Evolutionary conservation across 805 yeast genomes (phyloP).

Genomic region (Cyberlindnera meyerae): DNA sequence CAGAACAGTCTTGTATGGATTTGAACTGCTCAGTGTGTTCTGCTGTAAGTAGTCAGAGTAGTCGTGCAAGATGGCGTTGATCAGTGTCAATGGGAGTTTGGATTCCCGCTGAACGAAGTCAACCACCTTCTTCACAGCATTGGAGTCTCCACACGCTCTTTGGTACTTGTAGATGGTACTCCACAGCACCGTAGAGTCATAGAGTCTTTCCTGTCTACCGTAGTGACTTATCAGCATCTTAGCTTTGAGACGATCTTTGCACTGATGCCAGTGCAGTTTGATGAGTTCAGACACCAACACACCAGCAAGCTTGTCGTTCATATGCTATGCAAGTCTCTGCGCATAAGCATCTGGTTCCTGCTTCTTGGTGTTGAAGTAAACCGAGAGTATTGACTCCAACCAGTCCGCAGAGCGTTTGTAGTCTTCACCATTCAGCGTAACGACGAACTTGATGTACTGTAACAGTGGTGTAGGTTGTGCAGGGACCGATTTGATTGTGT

Average conservation of each 20-base stretch:
- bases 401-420: conserved; percentile 20
- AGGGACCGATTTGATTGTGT: conserved; percentile 11
- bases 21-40: conserved; percentile 20
- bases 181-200: conserved; percentile 51
- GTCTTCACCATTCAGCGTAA: conserved; percentile 16
- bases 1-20: conserved; percentile 18
- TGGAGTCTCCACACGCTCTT: conserved; percentile 37
- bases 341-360: conserved; percentile 6
- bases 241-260: conserved; percentile 29
- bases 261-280: conserved; percentile 26
- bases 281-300: conserved; percentile 34
- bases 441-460: conserved; percentile 22
- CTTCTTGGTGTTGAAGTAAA: conserved; percentile 16
- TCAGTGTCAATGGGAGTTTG: conserved; percentile 41
- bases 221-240: conserved; percentile 28
- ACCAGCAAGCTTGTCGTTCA: conserved; percentile 40
- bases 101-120: conserved; percentile 40
- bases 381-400: conserved; percentile 22
- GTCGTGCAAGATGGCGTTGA: conserved; percentile 38
- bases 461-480: conserved; percentile 16
- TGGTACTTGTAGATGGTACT: conserved; percentile 50
- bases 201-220: conserved; percentile 27
- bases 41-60: conserved; percentile 35
- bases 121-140: conserved; percentile 41
- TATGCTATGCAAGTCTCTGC: conserved; percentile 26